phyloP scores from a whole-genome alignment of 768 basidiomycete genomes.

The Filobasidium wieringae region DNA sequence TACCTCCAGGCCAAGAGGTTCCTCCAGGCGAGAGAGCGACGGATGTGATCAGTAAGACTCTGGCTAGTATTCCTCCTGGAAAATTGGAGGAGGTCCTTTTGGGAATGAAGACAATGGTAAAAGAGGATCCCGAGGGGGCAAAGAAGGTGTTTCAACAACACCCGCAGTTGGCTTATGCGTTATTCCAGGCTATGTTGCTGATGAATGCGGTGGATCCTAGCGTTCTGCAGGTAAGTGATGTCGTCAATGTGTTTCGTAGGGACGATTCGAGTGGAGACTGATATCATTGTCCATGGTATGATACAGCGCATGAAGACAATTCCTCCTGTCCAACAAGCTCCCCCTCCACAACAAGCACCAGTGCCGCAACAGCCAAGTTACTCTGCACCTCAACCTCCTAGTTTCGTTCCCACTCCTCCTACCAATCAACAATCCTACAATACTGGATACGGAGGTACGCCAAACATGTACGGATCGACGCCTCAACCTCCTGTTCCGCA shows the following conservation, averaged over 20 bases:
- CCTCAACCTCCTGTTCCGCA: background rate
- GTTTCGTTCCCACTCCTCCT: constrained; percentile 14
- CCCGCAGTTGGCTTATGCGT: constrained; percentile 88
- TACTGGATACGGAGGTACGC: constrained; percentile 34
- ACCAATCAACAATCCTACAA: constrained; percentile 25
- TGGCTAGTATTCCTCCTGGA: constrained; percentile 68
- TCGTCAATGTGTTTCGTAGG: background rate
- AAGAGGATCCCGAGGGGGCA: constrained; percentile 83
- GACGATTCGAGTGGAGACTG: background rate
- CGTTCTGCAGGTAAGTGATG: constrained; percentile 55
- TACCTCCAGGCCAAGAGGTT: constrained; percentile 68
- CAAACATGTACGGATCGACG: background rate
- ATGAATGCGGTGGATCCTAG: constrained; percentile 86
- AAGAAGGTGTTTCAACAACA: constrained; percentile 62
- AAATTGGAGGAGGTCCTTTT: constrained; percentile 86
- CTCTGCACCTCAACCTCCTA: constrained; percentile 9
- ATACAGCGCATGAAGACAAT: constrained; percentile 30
- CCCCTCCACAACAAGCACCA: constrained; percentile 2
- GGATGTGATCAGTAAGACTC: constrained; percentile 72
- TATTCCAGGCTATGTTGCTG: constrained; percentile 84
- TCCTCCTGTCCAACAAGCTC: constrained; percentile 28
- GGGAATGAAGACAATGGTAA: constrained; percentile 98
- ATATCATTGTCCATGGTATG: background rate
- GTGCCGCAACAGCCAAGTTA: constrained; percentile 19
- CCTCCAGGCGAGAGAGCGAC: constrained; percentile 59